Evolutionary conservation across 83 land plant genomes (phyloP), one percentile per base, ranked within the genome.

Genomic region (Picea abies): DNA sequence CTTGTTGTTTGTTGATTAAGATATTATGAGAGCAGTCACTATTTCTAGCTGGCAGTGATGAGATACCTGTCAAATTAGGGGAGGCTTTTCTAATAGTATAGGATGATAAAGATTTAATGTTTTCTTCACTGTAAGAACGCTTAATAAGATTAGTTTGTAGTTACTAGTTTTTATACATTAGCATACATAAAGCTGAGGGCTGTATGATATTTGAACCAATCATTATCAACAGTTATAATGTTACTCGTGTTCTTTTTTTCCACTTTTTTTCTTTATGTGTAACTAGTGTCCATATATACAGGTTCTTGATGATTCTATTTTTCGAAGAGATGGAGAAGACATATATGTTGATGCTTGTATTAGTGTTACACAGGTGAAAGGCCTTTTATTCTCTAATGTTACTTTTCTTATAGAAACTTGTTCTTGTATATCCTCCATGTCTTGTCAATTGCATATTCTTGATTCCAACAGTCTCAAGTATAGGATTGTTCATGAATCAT

Each of bases 281-380:
- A 20, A 44, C 11, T 73, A 44, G 58, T 41, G 5, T 49, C 56
- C 56, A 49, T 26, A 73, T 65, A 22, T 85, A 0, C 69, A 93
- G 95, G 95, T 93, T 77, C 87, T 84, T 35, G 79, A 90, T 12
- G 93, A 93, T 84, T 82, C 88, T 60, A 23, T 78, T 56, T 89
- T 90, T 77, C 3, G 66, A 20, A 83, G 93, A 85, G 91, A 89
- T 60, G 95, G 95, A 60, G 91, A 87, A 63, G 95, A 93, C 68
- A 47, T 93, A 25, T 85, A 90, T 85, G 87, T 89, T 17, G 85
- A 90, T 60, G 47, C 86, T 47, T 81, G 79, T 76, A 93, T 93
- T 60, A 89, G 88, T 83, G 87, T 93, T 85, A 89, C 95, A 25
- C 88, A 93, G 83, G 95, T 86, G 49, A 86, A 82, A 32, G 19